Evolutionary conservation across 768 basidiomycete genomes (phyloP).

Genomic region (Fistulinella prunicolor): DNA sequence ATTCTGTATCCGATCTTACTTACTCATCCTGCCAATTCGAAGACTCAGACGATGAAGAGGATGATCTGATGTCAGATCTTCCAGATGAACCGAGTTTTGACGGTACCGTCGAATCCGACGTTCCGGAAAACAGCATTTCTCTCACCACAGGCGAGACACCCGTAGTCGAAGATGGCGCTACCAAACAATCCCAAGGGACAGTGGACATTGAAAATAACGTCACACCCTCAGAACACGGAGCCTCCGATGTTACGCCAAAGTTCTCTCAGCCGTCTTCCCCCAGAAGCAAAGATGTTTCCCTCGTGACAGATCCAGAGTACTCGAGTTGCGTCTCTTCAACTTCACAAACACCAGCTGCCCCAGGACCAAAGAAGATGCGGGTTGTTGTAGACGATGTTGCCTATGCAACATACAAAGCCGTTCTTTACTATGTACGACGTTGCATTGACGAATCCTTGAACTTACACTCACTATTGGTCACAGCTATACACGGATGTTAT

Average conservation of each 20-base stretch:
- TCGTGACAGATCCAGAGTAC: constrained; percentile 19
- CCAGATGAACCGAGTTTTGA: constrained; percentile 34
- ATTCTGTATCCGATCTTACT: constrained; percentile 51
- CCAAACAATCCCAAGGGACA: constrained; percentile 2
- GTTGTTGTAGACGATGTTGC: constrained; percentile 58
- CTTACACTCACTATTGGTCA: constrained; percentile 1
- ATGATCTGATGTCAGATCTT: constrained; percentile 38
- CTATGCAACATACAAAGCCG: constrained; percentile 60
- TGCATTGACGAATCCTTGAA: neutral
- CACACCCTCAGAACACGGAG: constrained; percentile 10
- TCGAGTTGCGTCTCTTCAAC: neutral
- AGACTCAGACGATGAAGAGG: constrained; percentile 55
- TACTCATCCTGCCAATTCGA: constrained; percentile 35
- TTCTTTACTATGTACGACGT: constrained; percentile 71
- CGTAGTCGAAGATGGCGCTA: constrained; percentile 4
- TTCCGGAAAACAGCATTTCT: constrained; percentile 5
- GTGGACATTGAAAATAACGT: neutral
- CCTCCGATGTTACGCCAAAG: constrained; percentile 33
- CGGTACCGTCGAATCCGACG: constrained; percentile 23
- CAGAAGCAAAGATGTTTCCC: constrained; percentile 23
- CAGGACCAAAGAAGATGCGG: constrained; percentile 50
- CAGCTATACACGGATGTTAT: constrained; percentile 86
- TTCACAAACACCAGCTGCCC: constrained; percentile 9
- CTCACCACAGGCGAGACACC: neutral
- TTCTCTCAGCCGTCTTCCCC: constrained; percentile 42